These are phyloP conservation scores for Leishmania guyanensis DNA, from an alignment of 208 protist genomes.

Conservation along the genomic window DNA sequence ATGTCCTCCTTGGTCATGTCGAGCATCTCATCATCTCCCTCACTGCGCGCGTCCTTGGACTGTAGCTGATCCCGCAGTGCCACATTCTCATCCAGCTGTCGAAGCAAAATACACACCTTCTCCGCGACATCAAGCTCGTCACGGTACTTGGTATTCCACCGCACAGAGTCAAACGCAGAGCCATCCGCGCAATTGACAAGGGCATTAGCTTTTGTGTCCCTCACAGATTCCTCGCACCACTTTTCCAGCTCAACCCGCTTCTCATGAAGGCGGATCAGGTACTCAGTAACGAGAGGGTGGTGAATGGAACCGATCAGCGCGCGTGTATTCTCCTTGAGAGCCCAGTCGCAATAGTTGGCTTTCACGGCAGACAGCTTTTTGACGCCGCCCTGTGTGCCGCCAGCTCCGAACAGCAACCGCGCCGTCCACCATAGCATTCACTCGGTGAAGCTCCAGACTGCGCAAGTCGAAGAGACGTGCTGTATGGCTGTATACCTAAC, in stretches of 20 bases:
- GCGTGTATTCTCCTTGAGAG: constrained; percentile 49
- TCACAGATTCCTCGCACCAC: constrained; percentile 36
- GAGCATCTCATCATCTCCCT: constrained; percentile 74
- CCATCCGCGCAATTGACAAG: constrained; percentile 53
- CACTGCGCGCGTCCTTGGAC: constrained; percentile 9
- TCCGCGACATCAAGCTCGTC: constrained; percentile 76
- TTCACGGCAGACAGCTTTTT: constrained; percentile 52
- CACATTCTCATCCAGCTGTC: constrained; percentile 73
- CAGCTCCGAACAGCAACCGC: constrained; percentile 63
- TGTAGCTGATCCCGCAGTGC: constrained; percentile 47
- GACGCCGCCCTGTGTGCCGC: constrained; percentile 79
- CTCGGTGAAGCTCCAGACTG: constrained; percentile 1
- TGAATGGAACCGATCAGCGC: constrained; percentile 56
- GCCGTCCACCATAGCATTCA: constrained; percentile 32
- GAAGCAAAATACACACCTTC: constrained; percentile 39
- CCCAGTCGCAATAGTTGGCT: constrained; percentile 71
- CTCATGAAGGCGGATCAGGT: constrained; percentile 75
- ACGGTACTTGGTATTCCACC: constrained; percentile 80
- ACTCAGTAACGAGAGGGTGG: constrained; percentile 84
- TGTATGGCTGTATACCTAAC: not conserved
- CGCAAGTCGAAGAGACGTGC: not conserved
- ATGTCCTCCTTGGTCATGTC: constrained; percentile 80
- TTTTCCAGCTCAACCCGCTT: constrained; percentile 56
- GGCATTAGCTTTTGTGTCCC: not conserved
- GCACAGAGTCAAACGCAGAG: constrained; percentile 62